Evolutionary conservation across 2,329 filamentous ascomycete species (phyloP), one percentile per base, ranked within the genome.

Genomic region (Trichoderma afroharzianum): DNA sequence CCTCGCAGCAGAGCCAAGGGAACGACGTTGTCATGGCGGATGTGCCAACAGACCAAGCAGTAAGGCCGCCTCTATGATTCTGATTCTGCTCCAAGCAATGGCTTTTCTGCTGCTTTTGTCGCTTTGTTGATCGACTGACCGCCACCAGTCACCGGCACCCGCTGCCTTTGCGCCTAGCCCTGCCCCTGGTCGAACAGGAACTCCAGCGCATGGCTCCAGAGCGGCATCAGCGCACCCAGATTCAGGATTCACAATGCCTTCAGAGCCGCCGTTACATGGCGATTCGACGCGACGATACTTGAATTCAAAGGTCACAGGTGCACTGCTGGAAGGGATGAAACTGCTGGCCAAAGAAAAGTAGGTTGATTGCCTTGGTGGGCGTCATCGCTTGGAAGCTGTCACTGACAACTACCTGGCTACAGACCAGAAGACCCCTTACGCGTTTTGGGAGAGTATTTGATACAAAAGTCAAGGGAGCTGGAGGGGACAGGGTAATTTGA

Each of bases 261-360:
- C 85, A 14, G 87, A 91, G 77, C 86, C 89, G 15, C 85, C 88
- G 1, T 81, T 86, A 1, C 90, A 93, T 76, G 91, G 92, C 61
- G 92, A 91, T 26, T 89, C 90, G 1, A 89, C 89, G 6, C 87
- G 92, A 58, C 87, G 88, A 76, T 94, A 93, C 79, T 81, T 94
- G 75, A 94, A 94, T 77, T 85, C 86, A 63, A 92, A 90, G 76
- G 87, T 94, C 53, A 92, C 91, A 0, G 88, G 88, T 1, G 86
- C 88, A 30, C 77, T 94, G 71, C 82, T 94, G 50, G 91, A 94
- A 76, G 92, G 91, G 28, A 92, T 94, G 90, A 94, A 93, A 82
- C 81, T 86, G 69, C 79, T 94, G 72, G 91, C 90, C 5, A 90
- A 88, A 75, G 90, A 93, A 55, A 88, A 91, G 92, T 93, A 81